Evolutionary conservation across 495 filamentous ascomycete genomes (phyloP).

Genomic region (Aspergillus carlsbadensis): DNA sequence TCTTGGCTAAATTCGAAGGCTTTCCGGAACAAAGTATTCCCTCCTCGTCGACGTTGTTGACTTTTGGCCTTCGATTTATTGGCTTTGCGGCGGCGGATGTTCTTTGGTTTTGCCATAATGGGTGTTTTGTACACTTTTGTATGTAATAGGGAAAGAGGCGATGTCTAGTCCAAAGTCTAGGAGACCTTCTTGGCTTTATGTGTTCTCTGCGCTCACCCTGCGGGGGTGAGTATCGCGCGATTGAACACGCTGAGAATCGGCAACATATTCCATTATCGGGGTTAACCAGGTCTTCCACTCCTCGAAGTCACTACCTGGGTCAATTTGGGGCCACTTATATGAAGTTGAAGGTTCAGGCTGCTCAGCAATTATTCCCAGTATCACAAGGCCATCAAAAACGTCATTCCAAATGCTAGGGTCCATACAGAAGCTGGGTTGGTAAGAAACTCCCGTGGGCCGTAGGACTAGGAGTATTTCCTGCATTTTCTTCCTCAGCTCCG

Average conservation of each 20-base stretch:
- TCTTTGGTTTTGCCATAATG: neutral
- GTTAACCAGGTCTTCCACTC: conserved; percentile 6
- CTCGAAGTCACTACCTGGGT: neutral
- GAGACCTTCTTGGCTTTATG: no score
- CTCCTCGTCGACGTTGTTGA: neutral
- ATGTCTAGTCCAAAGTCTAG: no score
- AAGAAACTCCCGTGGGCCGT: conserved; percentile 2
- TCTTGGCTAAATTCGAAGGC: conserved; percentile 4
- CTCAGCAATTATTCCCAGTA: conserved; percentile 6
- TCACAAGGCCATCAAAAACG: conserved; percentile 5
- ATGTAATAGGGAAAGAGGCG: no score
- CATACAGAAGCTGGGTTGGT: neutral
- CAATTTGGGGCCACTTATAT: conserved; percentile 4
- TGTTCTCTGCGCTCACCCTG: no score
- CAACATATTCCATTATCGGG: conserved; percentile 3
- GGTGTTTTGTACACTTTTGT: neutral
- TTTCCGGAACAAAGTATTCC: neutral
- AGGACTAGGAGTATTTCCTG: neutral
- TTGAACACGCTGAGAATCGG: no score
- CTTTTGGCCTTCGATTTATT: neutral
- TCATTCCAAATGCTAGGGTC: conserved; percentile 5
- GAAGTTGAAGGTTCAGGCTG: conserved; percentile 2
- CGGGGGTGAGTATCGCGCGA: no score
- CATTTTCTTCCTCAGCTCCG: neutral
- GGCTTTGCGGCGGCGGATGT: neutral